These are phyloP conservation scores for Tylopilus balloui DNA, from an alignment of 768 basidiomycete species.

Conservation along the genomic window DNA sequence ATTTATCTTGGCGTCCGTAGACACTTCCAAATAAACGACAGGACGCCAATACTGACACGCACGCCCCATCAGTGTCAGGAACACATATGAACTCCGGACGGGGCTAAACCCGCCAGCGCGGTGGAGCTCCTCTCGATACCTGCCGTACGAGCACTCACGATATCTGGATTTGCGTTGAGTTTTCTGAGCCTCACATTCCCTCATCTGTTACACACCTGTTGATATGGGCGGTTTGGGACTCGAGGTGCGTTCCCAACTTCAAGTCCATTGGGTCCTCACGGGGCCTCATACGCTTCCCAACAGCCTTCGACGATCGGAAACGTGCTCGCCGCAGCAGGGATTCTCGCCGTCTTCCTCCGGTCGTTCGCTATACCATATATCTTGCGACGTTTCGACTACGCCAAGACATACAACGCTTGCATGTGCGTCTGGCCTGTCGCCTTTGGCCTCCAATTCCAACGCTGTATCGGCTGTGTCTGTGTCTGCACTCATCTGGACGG, in stretches of 20 bases:
- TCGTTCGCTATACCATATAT: constrained; percentile 50
- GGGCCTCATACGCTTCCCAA: neutral
- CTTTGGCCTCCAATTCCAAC: constrained; percentile 30
- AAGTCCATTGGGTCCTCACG: neutral
- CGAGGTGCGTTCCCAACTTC: constrained; percentile 36
- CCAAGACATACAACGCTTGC: constrained; percentile 47
- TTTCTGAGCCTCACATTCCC: constrained; percentile 52
- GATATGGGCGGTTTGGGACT: constrained; percentile 52
- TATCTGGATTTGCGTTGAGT: constrained; percentile 47
- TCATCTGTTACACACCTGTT: constrained; percentile 60
- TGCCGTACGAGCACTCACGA: constrained; percentile 46
- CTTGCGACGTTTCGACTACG: constrained; percentile 43
- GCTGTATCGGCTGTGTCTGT: constrained; percentile 10
- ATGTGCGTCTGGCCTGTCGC: constrained; percentile 52
- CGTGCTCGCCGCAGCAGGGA: constrained; percentile 50
- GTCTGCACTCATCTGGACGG: constrained; percentile 40
- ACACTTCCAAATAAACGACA: constrained; percentile 19
- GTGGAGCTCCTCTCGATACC: constrained; percentile 43
- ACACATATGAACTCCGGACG: neutral
- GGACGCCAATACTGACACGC: too few relatives aligned
- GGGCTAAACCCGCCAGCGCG: constrained; percentile 23
- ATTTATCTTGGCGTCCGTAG: neutral
- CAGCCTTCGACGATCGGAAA: constrained; percentile 57
- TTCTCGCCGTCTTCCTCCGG: constrained; percentile 46
- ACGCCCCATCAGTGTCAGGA: neutral